phyloP scores from a whole-genome alignment of 768 basidiomycete species.

The Tricholoma flavovirens region DNA sequence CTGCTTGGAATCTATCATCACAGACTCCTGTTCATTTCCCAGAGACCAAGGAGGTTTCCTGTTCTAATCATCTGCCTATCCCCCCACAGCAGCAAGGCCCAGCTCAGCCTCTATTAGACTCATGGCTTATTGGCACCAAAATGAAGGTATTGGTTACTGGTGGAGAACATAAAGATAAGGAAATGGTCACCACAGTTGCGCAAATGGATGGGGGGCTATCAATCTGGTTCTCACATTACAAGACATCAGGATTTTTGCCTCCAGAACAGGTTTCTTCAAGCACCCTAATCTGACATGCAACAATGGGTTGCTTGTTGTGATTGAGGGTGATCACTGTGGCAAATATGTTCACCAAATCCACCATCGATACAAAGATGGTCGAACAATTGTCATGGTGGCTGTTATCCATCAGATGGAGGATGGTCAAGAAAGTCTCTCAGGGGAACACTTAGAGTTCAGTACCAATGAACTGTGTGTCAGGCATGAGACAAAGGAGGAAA shows the following conservation, averaged over 20 bases:
- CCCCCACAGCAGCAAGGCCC: background rate
- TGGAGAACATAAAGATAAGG: background rate
- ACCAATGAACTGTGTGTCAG: background rate
- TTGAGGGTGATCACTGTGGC: background rate
- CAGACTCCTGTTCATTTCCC: background rate
- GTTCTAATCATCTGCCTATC: background rate
- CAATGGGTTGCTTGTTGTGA: slow-evolving; percentile 1
- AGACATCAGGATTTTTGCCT: background rate
- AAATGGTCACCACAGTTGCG: background rate
- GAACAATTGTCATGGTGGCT: background rate
- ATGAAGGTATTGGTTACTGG: background rate
- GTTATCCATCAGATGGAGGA: background rate
- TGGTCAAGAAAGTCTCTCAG: background rate
- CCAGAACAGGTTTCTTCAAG: background rate
- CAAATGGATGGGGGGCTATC: background rate
- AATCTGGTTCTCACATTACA: background rate
- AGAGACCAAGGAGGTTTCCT: background rate
- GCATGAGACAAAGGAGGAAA: background rate
- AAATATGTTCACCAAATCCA: background rate
- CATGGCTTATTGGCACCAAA: background rate
- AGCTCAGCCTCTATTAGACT: background rate
- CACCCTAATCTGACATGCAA: background rate
- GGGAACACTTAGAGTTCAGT: background rate
- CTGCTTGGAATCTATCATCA: slow-evolving; percentile 1
- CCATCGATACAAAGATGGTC: background rate